Evolutionary conservation across 352 stramenopile genomes (phyloP).

Genomic region (Phytophthora cajani): DNA sequence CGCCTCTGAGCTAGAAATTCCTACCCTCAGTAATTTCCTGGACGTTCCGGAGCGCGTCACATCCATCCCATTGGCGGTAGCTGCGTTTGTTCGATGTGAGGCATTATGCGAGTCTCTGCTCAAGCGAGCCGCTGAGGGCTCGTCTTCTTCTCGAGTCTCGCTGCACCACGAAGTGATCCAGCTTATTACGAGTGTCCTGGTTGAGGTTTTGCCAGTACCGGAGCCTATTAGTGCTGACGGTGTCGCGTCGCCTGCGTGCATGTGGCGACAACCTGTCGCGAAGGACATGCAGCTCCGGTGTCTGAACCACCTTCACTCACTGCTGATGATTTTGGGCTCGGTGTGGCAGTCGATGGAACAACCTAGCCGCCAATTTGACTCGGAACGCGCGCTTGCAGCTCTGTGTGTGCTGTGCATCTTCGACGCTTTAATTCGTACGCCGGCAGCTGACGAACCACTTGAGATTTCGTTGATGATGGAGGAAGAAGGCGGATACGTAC

Average conservation of each 20-base stretch:
- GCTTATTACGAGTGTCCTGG: slow-evolving; percentile 80
- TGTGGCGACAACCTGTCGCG: slow-evolving; percentile 76
- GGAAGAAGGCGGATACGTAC: slow-evolving; percentile 79
- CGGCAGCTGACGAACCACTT: slow-evolving; percentile 73
- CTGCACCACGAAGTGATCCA: slow-evolving; percentile 91
- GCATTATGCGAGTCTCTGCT: slow-evolving; percentile 83
- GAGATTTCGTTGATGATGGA: slow-evolving; percentile 87
- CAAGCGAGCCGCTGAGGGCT: slow-evolving; percentile 82
- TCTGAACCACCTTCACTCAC: slow-evolving; percentile 74
- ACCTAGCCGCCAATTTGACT: slow-evolving; percentile 87
- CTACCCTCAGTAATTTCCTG: slow-evolving; percentile 81
- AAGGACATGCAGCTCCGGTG: slow-evolving; percentile 87
- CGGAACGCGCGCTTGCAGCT: slow-evolving; percentile 79
- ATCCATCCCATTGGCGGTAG: slow-evolving; percentile 78
- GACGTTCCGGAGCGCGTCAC: slow-evolving; percentile 84
- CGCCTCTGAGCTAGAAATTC: slow-evolving; percentile 66
- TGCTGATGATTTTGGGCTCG: slow-evolving; percentile 81
- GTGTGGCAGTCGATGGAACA: slow-evolving; percentile 92
- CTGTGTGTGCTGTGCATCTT: slow-evolving; percentile 84
- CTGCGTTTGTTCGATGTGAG: slow-evolving; percentile 81
- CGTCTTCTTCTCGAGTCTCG: slow-evolving; percentile 89
- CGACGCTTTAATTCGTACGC: slow-evolving; percentile 81
- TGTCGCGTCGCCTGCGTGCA: slow-evolving; percentile 39
- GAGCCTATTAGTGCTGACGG: slow-evolving; percentile 34
- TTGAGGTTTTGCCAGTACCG: slow-evolving; percentile 86